Evolutionary conservation across 768 basidiomycete species (phyloP), one percentile per base, ranked within the genome.

Genomic region (Tulasnella calospora): DNA sequence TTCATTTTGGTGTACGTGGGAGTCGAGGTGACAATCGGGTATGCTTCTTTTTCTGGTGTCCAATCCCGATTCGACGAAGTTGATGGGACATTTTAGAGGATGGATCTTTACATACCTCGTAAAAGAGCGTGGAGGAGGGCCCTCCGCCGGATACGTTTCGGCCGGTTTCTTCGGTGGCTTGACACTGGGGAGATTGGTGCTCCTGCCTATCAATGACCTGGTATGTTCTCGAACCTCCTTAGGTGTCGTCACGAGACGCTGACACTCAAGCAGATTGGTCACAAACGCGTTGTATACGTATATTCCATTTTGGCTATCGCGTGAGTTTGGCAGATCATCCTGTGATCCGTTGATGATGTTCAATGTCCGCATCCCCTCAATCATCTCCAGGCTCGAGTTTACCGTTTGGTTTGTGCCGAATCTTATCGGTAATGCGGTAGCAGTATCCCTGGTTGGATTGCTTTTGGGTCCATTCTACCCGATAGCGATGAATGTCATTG

Each of bases 401-500:
- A 82, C 88, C 44, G 84, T 91, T 13, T 92, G 91, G 91, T 83
- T 88, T 5, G 88, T 88, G 0, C 88, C 88, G 0, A 86, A 85
- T 6, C 83, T 92, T 67, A 83, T 90, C 36, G 88, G 87, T 27
- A 86, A 86, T 57, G 90, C 89, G 0, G 84, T 91, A 8, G 86
- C 87, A 17, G 87, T 89, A 71, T 84, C 89, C 2, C 83, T 92
- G 47, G 84, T 90, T 55, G 91, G 91, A 61, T 75, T 90, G 21
- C 81, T 89, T 19, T 81, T 90, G 47, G 89, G 89, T 0, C 88
- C 87, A 21, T 84, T 88, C 78, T 88, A 87, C 80, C 87, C 88
- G 2, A 86, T 89, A 78, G 86, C 89, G 12, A 90, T 95, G 89
- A 92, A 92, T 82, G 88, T 92, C 67, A 40, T 40, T 10, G 38